Base-by-base conservation (phyloP, 169 alveolate genomes). In the Blepharisma undulans region DNA sequence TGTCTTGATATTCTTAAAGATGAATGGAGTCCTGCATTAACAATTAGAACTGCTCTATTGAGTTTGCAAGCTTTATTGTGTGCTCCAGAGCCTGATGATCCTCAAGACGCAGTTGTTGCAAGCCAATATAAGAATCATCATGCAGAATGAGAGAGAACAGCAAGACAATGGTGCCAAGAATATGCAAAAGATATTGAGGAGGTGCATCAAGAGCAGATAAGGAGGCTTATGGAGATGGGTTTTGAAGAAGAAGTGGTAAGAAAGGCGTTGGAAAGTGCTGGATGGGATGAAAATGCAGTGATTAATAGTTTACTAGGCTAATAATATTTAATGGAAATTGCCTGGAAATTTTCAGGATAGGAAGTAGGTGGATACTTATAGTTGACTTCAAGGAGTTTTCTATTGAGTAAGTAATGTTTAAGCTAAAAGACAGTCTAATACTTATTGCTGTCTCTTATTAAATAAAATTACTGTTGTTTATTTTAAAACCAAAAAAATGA, bases 1-100 rank as follows among this genome's bases (percentile, higher is more conserved):
- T 98, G 99, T 93, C 93, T 99, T 88, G 99, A 98, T 93, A 98
- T 98, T 72, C 94, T 98, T 25, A 97, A 98, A 92, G 95, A 97
- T 91, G 99, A 98, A 92, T 99, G 99, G 99, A 97, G 99, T 61
- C 99, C 99, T n/a, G 99, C 99, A 14, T 93, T 99, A 71, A 98
- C 99, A 7, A 98, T 98, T 76, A 98, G 97, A 82, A 94, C 96
- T 29, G 96, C 96, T 32, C 88, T 94, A 32, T 84, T 96, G 6
- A 94, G 97, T 32, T 89, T 96, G 22, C 94, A 96, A 90, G 98
- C 98, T 18, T 85, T 96, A 76, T 90, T 96, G 84, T 96, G 97
- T 34, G 92, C 95, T 87, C 98, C 98, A 72, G 96, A 94, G 76
- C 98, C 98, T 19, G 96, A 96, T 85, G 97, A 95, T 34, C 98